Evolutionary conservation across 2,329 filamentous ascomycete genomes (phyloP), one percentile per base, ranked within the genome.

Genomic region (Botrytis squamosa): DNA sequence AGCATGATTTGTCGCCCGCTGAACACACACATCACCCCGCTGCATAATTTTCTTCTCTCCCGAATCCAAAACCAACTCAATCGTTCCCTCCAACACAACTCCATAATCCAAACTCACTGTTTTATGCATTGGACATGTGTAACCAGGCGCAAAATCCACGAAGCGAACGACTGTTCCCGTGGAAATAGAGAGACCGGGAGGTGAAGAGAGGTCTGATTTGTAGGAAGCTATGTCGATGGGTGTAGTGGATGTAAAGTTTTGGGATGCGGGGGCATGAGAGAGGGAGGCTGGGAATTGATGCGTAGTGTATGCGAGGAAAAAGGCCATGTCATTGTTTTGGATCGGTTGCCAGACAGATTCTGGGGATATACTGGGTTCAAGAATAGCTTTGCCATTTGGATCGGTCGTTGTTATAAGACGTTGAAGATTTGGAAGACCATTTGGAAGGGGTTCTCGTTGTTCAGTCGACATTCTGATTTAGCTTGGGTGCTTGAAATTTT

Each of bases 1-100:
- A 18, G 79, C 78, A 77, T 87, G 85, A 72, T 83, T 85, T 14
- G 82, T 83, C 0, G 84, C 85, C 64, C 84, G 79, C 75, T 86
- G 84, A 0, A 86, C 80, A 66, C 85, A 80, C 25, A 83, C 76
- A 74, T 86, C 84, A 7, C 84, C 85, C 3, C 79, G 77, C n/a
- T 76, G 74, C 44, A 85, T 67, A 0, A 80, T 79, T 75, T 78
- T 83, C 76, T 81, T 83, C 70, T 83, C 83, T 9, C 84, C 84
- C 5, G 80, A 77, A 74, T 85, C 84, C 1, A 86, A 80, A 8
- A 73, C 77, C n/a, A 85, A 75, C 6, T 83, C 82, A 9, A 85
- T 81, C 72, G 81, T 80, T 2, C 84, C 84, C 12, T 80, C 78
- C 12, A 85, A 25, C 25, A 86, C 81, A 44, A 84, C 78, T 25